Conservation (phyloP, 129 eudicot genomes). For the Scalesia atractyloides region DNA sequence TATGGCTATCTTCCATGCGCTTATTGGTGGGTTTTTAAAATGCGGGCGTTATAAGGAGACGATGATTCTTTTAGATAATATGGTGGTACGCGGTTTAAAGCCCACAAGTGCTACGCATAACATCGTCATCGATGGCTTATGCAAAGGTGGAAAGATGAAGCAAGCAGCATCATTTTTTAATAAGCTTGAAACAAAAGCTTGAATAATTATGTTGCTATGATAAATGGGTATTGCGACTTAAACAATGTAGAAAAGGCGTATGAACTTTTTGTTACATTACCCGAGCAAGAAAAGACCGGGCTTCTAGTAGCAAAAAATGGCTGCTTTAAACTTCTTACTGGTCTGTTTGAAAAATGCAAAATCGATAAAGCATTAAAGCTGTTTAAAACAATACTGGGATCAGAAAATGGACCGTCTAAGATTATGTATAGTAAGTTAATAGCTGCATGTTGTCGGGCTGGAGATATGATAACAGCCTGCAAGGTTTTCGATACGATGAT, state of each 20-base stretch:
- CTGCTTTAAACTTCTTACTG: constrained; percentile 47
- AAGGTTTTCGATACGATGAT: constrained; percentile 58
- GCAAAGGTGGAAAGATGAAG: constrained; percentile 49
- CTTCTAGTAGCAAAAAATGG: constrained; percentile 32
- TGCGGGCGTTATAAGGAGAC: constrained; percentile 45
- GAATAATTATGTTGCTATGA: constrained; percentile 60
- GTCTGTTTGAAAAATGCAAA: constrained; percentile 55
- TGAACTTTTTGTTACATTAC: constrained; percentile 45
- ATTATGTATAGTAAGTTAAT: constrained; percentile 46
- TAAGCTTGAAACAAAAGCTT: constrained; percentile 46
- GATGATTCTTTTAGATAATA: constrained; percentile 29
- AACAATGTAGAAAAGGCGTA: constrained; percentile 42
- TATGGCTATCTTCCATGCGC: constrained; percentile 55
- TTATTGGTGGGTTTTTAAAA: constrained; percentile 55
- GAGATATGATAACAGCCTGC: constrained; percentile 57
- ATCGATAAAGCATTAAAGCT: constrained; percentile 40
- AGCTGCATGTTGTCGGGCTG: constrained; percentile 57
- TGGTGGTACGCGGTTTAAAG: constrained; percentile 52
- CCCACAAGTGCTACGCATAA: constrained; percentile 49
- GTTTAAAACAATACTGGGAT: constrained; percentile 42
- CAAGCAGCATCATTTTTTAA: constrained; percentile 60
- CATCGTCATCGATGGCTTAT: constrained; percentile 63
- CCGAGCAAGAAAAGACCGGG: constrained; percentile 47
- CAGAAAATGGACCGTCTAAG: constrained; percentile 47
- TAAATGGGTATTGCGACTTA: constrained; percentile 64